Percentiles rank a stretch among this genome's conserved stretches.
Evolutionary conservation across 805 yeast genomes (phyloP).

Genomic region (Metschnikowia gelsemii): DNA sequence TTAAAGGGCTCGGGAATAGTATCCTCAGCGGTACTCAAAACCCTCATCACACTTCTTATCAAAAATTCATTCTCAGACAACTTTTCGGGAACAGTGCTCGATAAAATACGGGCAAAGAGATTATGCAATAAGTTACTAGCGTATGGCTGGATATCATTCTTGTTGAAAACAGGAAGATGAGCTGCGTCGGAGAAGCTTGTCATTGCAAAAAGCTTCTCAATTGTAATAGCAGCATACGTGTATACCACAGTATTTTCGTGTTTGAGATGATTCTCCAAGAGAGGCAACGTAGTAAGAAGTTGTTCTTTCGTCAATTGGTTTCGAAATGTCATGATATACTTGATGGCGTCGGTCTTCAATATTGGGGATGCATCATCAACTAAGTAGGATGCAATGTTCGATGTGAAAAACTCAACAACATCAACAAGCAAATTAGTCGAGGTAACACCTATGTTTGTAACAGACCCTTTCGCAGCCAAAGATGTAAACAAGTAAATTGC

Average conservation of each 20-base stretch:
- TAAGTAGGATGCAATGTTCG: constrained; percentile 80
- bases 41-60: constrained; percentile 85
- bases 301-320: constrained; percentile 90
- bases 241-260: constrained; percentile 72
- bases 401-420: constrained; percentile 80
- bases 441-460: constrained; percentile 84
- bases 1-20: constrained; percentile 46
- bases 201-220: constrained; percentile 82
- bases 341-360: constrained; percentile 87
- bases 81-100: constrained; percentile 68
- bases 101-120: constrained; percentile 63
- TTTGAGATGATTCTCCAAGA: constrained; percentile 65
- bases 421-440: constrained; percentile 83
- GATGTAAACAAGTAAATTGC: constrained; percentile 85
- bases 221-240: constrained; percentile 90
- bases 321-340: constrained; percentile 84
- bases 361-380: constrained; percentile 67
- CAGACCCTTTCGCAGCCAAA: constrained; percentile 85
- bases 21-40: constrained; percentile 70
- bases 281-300: constrained; percentile 73
- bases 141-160: constrained; percentile 64
- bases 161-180: constrained; percentile 61
- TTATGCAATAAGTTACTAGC: constrained; percentile 61
- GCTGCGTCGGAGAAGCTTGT: constrained; percentile 55
- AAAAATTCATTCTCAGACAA: constrained; percentile 93